Evolutionary conservation across 129 eudicot genomes (phyloP), one percentile per base, ranked within the genome.

Genomic region (Silybum marianum): DNA sequence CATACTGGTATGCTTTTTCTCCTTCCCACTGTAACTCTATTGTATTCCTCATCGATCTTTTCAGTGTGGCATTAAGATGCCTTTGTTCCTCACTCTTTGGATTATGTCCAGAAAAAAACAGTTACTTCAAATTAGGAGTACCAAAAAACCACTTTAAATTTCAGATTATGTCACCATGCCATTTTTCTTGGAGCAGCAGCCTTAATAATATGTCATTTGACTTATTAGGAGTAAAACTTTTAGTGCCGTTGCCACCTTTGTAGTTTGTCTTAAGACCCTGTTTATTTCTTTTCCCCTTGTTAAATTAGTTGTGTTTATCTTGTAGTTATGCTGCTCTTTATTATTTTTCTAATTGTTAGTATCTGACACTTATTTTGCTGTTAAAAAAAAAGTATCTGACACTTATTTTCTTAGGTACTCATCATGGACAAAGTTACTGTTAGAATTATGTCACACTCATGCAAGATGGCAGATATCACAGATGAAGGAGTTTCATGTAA

Each of bases 401-500:
- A 70, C 69, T 58, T 81, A 62, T 68, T 42, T 74, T 63, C 80
- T 36, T 81, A 95, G 99, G 99, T 95, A 78, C 97, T 95, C 77
- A 88, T 92, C 78, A 90, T 95, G 99, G 99, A 95, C 88, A 90
- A 86, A 85, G 75, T 95, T 48, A 95, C 99, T 36, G 85, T 87
- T 42, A 90, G 86, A 88, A 83, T 95, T 80, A 87, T 95, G 94
- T 95, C 99, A 14, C 79, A 82, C 73, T 84, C 96, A 12, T 95
- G 99, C 94, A 95, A 95, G 87, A 95, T 95, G 99, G 90, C 97
- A 74, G 99, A 95, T 80, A 88, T 95, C 28, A 95, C 97, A 66
- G 95, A 93, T 11, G 99, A 90, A 90, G 97, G 92, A 83, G 91
- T 95, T 85, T 95, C 99, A 89, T 89, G 99, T 95, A 90, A 95